Conservation (phyloP, 371 early-diverging fungal species). For the Apophysomyces elegans region DNA sequence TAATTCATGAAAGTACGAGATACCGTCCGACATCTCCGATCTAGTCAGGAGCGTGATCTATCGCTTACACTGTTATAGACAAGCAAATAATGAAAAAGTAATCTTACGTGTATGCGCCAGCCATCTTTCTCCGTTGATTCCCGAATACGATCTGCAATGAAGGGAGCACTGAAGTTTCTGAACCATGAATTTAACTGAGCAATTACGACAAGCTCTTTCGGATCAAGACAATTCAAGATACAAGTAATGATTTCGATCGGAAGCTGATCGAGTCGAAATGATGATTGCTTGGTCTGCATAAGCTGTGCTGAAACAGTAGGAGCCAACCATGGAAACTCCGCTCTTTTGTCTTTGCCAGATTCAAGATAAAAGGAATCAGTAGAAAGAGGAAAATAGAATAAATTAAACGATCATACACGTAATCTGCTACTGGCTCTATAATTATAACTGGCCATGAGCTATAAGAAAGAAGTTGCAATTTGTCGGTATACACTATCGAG, state of each 20-base stretch:
- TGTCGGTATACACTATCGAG: no score
- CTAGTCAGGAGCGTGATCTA: not conserved
- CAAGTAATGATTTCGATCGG: conserved; percentile 6
- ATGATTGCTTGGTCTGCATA: not conserved
- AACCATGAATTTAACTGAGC: conserved; percentile 2
- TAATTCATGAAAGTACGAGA: not conserved
- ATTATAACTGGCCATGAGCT: no score
- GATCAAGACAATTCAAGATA: not conserved
- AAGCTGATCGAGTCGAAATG: not conserved
- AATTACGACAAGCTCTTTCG: not conserved
- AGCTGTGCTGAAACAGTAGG: not conserved
- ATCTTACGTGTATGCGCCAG: conserved; percentile 5
- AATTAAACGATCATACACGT: no score
- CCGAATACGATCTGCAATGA: not conserved
- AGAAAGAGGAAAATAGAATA: no score
- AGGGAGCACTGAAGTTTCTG: not conserved
- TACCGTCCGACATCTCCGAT: not conserved
- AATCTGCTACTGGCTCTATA: no score
- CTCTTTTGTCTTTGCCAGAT: no score
- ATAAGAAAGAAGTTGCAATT: no score
- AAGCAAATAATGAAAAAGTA: not conserved
- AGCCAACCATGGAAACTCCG: no score
- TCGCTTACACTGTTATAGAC: not conserved
- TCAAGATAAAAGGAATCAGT: no score
- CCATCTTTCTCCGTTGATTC: not conserved